phyloP scores from a whole-genome alignment of 768 basidiomycete species.

The Suillus placidus region DNA sequence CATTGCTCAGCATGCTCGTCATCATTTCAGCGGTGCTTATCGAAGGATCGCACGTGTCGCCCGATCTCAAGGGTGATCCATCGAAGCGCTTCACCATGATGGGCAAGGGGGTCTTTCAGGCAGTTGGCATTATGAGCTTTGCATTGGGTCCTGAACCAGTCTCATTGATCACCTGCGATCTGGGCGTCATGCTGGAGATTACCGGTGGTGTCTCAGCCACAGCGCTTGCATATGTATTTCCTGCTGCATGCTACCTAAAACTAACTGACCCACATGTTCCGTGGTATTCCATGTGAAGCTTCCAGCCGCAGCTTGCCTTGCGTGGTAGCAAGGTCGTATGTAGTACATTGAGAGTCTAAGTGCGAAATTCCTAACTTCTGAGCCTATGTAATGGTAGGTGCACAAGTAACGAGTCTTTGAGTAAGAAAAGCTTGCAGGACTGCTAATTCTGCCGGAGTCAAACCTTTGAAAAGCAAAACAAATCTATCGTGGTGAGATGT shows the following conservation, averaged over 20 bases:
- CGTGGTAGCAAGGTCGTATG: no score
- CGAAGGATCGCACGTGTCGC: constrained; percentile 75
- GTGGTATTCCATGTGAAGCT: constrained; percentile 76
- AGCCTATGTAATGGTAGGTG: no score
- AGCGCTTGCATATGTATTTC: constrained; percentile 90
- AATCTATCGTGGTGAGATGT: no score
- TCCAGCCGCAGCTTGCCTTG: constrained; percentile 71
- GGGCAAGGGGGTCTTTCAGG: constrained; percentile 84
- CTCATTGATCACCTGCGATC: constrained; percentile 89
- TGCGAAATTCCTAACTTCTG: no score
- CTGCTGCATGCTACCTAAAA: constrained; percentile 84
- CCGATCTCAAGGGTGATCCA: constrained; percentile 77
- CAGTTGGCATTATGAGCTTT: constrained; percentile 96
- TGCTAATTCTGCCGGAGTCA: no score
- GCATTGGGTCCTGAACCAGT: constrained; percentile 72
- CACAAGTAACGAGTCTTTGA: no score
- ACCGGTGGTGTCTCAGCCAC: constrained; percentile 97
- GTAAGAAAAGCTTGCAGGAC: no score
- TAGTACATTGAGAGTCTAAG: no score
- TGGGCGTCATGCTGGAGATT: constrained; percentile 98
- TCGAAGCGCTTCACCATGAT: constrained; percentile 74
- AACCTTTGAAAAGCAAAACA: no score
- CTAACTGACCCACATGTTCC: constrained; percentile 57
- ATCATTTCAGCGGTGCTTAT: constrained; percentile 87
- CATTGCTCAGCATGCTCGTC: constrained; percentile 90